These are phyloP conservation scores for Trypanosoma mega DNA, from an alignment of 208 protist species.

Conservation along the genomic window DNA sequence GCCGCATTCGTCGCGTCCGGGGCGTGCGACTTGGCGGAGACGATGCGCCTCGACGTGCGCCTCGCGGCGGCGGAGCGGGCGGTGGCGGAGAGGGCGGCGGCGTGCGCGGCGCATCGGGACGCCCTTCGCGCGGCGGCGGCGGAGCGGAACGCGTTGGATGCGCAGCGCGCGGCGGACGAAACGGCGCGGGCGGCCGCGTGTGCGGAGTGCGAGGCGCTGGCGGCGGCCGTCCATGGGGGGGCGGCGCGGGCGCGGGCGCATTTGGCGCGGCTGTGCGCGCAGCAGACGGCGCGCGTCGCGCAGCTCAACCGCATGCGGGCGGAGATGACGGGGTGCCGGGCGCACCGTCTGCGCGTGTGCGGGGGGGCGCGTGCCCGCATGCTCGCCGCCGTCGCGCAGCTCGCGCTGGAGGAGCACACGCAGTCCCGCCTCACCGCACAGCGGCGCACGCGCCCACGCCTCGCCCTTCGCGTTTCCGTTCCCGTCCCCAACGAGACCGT, in stretches of 20 bases:
- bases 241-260: background rate
- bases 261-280: conserved; percentile 9
- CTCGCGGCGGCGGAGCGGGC: background rate
- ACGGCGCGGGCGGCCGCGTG: background rate
- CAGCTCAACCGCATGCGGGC: conserved; percentile 22
- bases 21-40: no score
- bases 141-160: conserved; percentile 14
- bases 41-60: no score
- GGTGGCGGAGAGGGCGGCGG: no score
- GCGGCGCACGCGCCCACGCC: no score
- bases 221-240: background rate
- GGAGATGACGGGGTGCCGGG: background rate
- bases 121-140: background rate
- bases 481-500: no score
- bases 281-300: conserved; percentile 1
- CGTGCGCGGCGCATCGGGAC: background rate
- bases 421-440: conserved; percentile 12
- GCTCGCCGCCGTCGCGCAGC: background rate
- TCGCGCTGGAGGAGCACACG: conserved; percentile 4
- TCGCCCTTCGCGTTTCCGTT: no score
- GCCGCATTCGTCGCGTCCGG: no score
- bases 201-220: conserved; percentile 15
- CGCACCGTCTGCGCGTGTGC: background rate
- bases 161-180: conserved; percentile 8
- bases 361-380: no score